phyloP scores from a whole-genome alignment of 495 filamentous ascomycete species.

The Penicillium odoratum region DNA sequence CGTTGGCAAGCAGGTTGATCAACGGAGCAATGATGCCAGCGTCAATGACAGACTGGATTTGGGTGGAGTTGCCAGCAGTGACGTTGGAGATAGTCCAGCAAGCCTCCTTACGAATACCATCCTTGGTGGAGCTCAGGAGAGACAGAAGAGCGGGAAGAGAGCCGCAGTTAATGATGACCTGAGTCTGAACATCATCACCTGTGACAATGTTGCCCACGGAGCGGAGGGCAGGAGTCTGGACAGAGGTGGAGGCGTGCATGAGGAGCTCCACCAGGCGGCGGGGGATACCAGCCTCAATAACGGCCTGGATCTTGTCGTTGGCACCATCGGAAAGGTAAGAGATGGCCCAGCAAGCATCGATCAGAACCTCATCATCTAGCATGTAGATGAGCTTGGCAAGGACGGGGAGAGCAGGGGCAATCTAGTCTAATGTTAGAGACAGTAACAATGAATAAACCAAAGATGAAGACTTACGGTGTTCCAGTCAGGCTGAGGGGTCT shows the following conservation, averaged over 20 bases:
- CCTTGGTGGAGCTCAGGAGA: conserved; percentile 92
- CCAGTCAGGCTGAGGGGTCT: conserved; percentile 99
- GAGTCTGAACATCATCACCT: conserved; percentile 97
- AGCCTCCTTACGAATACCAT: conserved; percentile 98
- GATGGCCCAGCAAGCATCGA: conserved; percentile 99
- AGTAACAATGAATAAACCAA: background rate
- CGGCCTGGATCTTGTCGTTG: conserved; percentile 99
- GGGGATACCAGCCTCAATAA: conserved; percentile 97
- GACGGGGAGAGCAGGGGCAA: conserved; percentile 92
- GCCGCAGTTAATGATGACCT: conserved; percentile 99
- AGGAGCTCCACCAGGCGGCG: conserved; percentile 95
- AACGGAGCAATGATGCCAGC: conserved; percentile 94
- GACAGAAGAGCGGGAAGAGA: conserved; percentile 88
- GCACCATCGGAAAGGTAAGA: conserved; percentile 98
- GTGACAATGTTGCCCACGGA: conserved; percentile 99
- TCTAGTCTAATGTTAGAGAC: conserved; percentile 50
- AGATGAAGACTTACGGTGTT: conserved; percentile 61
- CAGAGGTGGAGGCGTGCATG: conserved; percentile 98
- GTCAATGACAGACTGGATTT: conserved; percentile 97
- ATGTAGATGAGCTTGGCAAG: conserved; percentile 98
- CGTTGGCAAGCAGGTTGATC: conserved; percentile 92
- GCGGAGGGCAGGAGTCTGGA: conserved; percentile 95
- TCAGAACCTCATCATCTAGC: conserved; percentile 96
- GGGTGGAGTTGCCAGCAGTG: conserved; percentile 94
- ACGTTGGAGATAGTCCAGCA: conserved; percentile 99